Conservation (phyloP, 2,329 filamentous ascomycete genomes). For the Lachnellula cervina region DNA sequence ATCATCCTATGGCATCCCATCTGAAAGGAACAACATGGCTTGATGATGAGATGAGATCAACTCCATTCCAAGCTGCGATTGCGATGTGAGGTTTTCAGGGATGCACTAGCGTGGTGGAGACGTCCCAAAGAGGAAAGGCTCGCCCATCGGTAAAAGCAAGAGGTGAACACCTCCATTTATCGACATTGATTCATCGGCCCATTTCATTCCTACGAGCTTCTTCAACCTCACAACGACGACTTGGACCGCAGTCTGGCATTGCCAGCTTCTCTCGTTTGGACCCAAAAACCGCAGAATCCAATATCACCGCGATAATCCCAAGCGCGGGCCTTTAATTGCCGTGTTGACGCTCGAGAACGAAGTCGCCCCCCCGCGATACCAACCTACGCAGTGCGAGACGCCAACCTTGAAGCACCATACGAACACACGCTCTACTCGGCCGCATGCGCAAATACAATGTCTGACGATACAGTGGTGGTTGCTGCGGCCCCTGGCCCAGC, state of each 20-base stretch:
- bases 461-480: constrained; percentile 24
- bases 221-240: not conserved
- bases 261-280: not conserved
- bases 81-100: not conserved
- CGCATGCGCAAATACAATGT: constrained; percentile 28
- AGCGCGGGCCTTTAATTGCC: not conserved
- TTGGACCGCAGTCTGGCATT: not conserved
- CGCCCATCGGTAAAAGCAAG: not conserved
- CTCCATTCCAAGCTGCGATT: not conserved
- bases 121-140: not conserved
- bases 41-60: not conserved
- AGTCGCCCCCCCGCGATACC: constrained; percentile 6
- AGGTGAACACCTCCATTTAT: not conserved
- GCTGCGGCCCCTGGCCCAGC: constrained; percentile 20
- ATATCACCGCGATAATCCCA: not conserved
- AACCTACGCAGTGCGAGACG: constrained; percentile 6
- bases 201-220: not conserved
- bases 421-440: constrained; percentile 13
- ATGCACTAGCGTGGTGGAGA: not conserved
- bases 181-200: not conserved
- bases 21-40: not conserved
- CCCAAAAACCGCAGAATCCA: not conserved
- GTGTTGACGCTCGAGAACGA: not conserved
- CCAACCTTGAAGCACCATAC: constrained; percentile 3
- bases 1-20: not conserved